Evolutionary conservation across 306 rosid species (phyloP), one percentile per base, ranked within the genome.

Genomic region (Prinsepia uniflora): DNA sequence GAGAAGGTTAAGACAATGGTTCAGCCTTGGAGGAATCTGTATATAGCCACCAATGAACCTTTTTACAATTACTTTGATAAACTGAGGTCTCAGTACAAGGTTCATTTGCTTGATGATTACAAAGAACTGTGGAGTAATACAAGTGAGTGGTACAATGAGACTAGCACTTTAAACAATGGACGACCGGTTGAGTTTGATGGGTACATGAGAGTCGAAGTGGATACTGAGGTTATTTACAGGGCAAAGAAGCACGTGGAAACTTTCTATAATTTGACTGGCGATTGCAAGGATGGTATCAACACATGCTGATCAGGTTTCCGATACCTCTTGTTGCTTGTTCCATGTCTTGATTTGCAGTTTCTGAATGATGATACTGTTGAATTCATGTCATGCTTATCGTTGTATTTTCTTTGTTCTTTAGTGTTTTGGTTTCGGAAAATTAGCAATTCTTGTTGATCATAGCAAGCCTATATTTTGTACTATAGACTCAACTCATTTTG

Each of bases 181-280:
- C 80, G 68, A 30, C 92, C 91, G 5, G 96, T 95, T 47, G 96
- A 95, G 83, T 95, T 95, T 81, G 99, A 95, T 78, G 99, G 96
- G 64, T 91, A 89, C 88, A 95, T 95, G 99, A 95, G 97, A 83
- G 99, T 82, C 57, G 99, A 92, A 2, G 97, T 95, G 71, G 99
- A 95, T 77, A 95, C 99, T 0, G 99, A 95, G 79, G 96, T 95
- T 60, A 85, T 95, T 78, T 89, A 91, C 78, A 82, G 97, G 75
- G 96, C 87, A 6, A 95, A 91, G 81, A 95, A 84, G 3, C 87
- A 90, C 1, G 96, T 91, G 5, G 99, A 95, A 68, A 95, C 99
- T 0, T 95, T 95, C 83, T 84, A 87, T 75, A 85, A 95, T 86
- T 82, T 95, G 83, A 95, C 97, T 11, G 84, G 64, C 47, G 97